These are phyloP conservation scores for Phytopythium chamaehyphon DNA, from an alignment of 352 stramenopile genomes.

Conservation along the genomic window DNA sequence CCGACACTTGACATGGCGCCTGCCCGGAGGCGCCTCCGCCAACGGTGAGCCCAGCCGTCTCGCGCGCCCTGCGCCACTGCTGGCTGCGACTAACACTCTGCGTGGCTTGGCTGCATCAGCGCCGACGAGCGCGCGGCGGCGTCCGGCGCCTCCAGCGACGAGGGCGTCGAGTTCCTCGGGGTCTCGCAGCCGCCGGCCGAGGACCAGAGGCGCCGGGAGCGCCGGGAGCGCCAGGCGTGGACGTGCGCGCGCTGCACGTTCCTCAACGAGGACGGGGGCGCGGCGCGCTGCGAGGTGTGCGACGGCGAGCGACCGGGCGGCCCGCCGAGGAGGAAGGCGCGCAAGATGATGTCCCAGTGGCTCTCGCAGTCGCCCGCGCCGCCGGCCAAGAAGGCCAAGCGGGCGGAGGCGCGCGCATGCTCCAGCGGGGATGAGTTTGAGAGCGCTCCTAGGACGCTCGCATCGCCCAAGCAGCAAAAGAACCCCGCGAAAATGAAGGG, in stretches of 20 bases:
- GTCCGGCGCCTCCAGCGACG: conserved; percentile 23
- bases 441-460: neutral
- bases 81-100: neutral
- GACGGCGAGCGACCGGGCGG: conserved; percentile 18
- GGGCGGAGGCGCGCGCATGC: conserved; percentile 27
- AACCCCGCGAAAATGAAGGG: neutral
- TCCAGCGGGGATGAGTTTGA: conserved; percentile 27
- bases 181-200: too few species aligned
- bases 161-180: conserved; percentile 12
- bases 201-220: conserved; percentile 4
- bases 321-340: conserved; percentile 15
- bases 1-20: conserved; percentile 11
- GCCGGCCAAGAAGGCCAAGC: conserved; percentile 8
- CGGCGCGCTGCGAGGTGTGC: conserved; percentile 36
- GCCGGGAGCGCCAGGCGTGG: conserved; percentile 15
- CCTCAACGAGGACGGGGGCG: conserved; percentile 22
- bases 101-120: neutral
- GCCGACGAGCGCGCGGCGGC: neutral
- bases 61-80: neutral
- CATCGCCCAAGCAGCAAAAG: conserved; percentile 5
- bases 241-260: conserved; percentile 46
- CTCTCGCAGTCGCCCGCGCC: conserved; percentile 21
- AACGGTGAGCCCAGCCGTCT: conserved; percentile 27
- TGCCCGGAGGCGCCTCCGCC: conserved; percentile 17
- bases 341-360: conserved; percentile 36